phyloP scores from a whole-genome alignment of 2,329 filamentous ascomycete species.

The Phyllosticta capitalensis region DNA sequence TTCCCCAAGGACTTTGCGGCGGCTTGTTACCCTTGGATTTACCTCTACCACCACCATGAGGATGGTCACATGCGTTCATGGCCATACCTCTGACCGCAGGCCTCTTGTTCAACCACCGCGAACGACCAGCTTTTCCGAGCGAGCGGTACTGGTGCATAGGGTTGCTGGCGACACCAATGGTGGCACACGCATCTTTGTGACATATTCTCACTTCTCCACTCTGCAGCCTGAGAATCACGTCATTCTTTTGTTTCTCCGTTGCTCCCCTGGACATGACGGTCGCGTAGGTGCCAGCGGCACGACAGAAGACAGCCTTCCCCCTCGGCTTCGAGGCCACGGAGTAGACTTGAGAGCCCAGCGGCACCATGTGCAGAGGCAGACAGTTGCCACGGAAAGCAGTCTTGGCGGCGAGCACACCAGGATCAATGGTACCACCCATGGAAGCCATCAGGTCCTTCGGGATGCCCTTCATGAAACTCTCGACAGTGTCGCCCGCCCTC shows the following conservation, averaged over 20 bases:
- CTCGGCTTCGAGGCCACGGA: constrained; percentile 69
- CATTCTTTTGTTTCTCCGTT: constrained; percentile 56
- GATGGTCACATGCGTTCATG: constrained; percentile 98
- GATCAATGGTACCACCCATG: constrained; percentile 90
- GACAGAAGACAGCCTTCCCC: constrained; percentile 79
- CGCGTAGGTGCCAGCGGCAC: constrained; percentile 87
- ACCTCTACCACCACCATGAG: constrained; percentile 96
- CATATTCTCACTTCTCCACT: constrained; percentile 89
- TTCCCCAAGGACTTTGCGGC: constrained; percentile 94
- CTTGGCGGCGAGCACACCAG: constrained; percentile 89
- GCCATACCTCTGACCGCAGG: constrained; percentile 94
- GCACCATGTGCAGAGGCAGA: constrained; percentile 89
- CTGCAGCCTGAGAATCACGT: constrained; percentile 76
- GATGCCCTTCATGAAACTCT: constrained; percentile 86
- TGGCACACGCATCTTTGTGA: constrained; percentile 86
- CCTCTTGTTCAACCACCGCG: constrained; percentile 85
- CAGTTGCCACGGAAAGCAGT: constrained; percentile 94
- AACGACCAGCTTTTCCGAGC: constrained; percentile 89
- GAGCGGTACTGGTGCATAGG: constrained; percentile 81
- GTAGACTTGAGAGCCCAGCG: constrained; percentile 85
- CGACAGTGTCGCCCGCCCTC: constrained; percentile 79
- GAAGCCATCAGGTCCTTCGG: constrained; percentile 75
- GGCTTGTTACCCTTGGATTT: constrained; percentile 98
- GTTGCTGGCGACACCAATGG: constrained; percentile 91
- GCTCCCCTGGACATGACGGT: constrained; percentile 76